Evolutionary conservation across 108 stramenopile genomes (phyloP).

Genomic region (Craspedostauros australis): DNA sequence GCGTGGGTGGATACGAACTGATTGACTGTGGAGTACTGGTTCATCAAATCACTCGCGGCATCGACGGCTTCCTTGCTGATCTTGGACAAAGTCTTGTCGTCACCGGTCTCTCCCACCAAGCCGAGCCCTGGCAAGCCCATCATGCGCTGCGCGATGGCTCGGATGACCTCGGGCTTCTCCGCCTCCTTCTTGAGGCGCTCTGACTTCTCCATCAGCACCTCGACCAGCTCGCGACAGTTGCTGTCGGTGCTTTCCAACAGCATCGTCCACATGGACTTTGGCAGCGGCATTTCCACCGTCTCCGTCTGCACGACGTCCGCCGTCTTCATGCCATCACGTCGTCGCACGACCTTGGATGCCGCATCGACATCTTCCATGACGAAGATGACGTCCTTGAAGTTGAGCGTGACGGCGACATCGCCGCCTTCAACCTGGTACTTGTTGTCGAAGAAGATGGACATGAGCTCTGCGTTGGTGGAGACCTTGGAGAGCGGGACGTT

Average conservation of each 20-base stretch:
- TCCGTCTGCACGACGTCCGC: not conserved
- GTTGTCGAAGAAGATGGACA: conserved; percentile 69
- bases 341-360: conserved; percentile 58
- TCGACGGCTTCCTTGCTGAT: conserved; percentile 26
- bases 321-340: conserved; percentile 33
- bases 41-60: conserved; percentile 5
- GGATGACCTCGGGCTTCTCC: conserved; percentile 8
- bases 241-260: conserved; percentile 25
- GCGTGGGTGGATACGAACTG: conserved; percentile 30
- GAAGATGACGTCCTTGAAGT: conserved; percentile 68
- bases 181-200: conserved; percentile 27
- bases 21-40: conserved; percentile 16
- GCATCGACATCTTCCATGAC: conserved; percentile 85
- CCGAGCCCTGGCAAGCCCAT: conserved; percentile 23
- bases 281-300: conserved; percentile 15
- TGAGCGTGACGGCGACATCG: conserved; percentile 38
- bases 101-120: conserved; percentile 18
- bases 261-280: conserved; percentile 36
- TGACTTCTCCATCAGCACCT: conserved; percentile 26
- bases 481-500: conserved; percentile 57
- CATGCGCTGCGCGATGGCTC: conserved; percentile 10
- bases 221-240: conserved; percentile 30
- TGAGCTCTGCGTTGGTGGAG: conserved; percentile 64
- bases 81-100: conserved; percentile 8
- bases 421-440: conserved; percentile 39